Base-by-base conservation (phyloP, 1,139 yeast genomes). In the Yamadazyma buinensis region DNA sequence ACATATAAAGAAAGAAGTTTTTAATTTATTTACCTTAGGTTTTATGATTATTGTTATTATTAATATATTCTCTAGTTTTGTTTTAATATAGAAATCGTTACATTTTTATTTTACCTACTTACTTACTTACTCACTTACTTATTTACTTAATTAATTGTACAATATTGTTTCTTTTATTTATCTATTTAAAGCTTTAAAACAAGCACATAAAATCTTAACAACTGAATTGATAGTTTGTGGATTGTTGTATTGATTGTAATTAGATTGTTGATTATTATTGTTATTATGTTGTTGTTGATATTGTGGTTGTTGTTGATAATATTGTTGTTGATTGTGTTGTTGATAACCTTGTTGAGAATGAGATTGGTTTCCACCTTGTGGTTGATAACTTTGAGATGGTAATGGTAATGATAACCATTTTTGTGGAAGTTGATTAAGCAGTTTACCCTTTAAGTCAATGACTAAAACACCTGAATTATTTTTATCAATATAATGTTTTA, bases 381-480 rank as follows among this genome's bases (percentile, higher is more conserved):
- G 7, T 23, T 9, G 25, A n/a, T 6, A 13, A 12, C 36, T 38
- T 22, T 37, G 38, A 13, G 36, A 26, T n/a, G 32, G 29, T 44
- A 47, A 25, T 26, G 34, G 38, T 34, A 44, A 42, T 15, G 49
- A 36, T 24, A 50, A 54, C 86, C 85, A 79, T 34, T 60, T 54
- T 25, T 51, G 49, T 9, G 85, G 86, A 20, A 77, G 57, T 39
- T 61, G 69, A 15, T 76, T 66, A 12, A 67, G 56, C 18, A 45
- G 50, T 25, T 62, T 54, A 37, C 55, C 53, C 12, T 64, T 51
- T 42, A 86, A 71, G 46, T 84, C 82, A 38, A 90, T 79, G 8
- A 83, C 66, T 43, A 90, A 57, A 4, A 92, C 95, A 26, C 97
- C 97, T 1, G 83, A 44, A 57, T 92, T 92, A 33, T 81, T 72